Conservation (phyloP, 108 stramenopile species). For the Asterionellopsis glacialis region DNA sequence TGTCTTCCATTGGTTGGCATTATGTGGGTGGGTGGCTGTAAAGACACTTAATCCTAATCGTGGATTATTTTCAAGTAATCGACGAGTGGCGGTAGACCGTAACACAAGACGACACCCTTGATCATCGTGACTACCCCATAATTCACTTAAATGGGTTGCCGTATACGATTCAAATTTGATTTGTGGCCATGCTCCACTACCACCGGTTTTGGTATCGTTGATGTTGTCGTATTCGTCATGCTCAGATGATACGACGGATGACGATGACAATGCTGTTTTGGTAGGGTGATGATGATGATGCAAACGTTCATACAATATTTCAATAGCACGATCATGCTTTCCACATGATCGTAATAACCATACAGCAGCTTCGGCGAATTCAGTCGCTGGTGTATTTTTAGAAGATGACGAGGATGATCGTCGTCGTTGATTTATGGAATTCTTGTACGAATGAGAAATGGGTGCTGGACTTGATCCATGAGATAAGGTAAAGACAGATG, state of each 20-base stretch:
- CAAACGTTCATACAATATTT: constrained; percentile 52
- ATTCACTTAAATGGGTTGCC: constrained; percentile 77
- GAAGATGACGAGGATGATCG: no score
- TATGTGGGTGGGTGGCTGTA: constrained; percentile 73
- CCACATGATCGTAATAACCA: constrained; percentile 84
- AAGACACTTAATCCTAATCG: constrained; percentile 78
- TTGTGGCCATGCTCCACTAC: constrained; percentile 66
- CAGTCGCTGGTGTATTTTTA: constrained; percentile 10
- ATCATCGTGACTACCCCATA: constrained; percentile 66
- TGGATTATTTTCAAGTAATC: constrained; percentile 74
- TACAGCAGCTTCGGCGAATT: constrained; percentile 75
- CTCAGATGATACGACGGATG: constrained; percentile 14
- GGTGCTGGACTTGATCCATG: constrained; percentile 7
- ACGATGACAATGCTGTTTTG: constrained; percentile 12
- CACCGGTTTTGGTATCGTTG: not conserved
- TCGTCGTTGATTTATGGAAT: constrained; percentile 14
- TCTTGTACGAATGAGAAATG: constrained; percentile 1
- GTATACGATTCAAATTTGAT: constrained; percentile 86
- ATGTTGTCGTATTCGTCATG: constrained; percentile 1
- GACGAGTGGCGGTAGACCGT: constrained; percentile 48
- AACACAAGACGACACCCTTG: constrained; percentile 63
- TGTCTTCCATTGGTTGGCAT: constrained; percentile 63
- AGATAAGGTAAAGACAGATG: constrained; percentile 13
- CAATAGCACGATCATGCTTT: constrained; percentile 71
- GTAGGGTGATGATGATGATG: constrained; percentile 24